phyloP scores from a whole-genome alignment of 768 basidiomycete genomes.

The Mycena venus region DNA sequence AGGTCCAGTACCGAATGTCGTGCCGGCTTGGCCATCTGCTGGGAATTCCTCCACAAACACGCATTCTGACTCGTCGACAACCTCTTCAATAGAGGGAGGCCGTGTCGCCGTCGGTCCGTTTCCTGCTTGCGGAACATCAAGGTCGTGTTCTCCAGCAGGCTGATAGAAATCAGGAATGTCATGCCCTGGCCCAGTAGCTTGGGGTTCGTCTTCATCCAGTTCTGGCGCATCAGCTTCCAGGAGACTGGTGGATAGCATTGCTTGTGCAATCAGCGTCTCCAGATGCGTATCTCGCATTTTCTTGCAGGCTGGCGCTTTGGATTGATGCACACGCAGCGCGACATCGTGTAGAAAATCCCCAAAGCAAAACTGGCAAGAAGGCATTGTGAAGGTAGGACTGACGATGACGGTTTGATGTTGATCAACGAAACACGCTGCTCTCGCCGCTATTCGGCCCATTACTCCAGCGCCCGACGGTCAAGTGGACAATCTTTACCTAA shows the following conservation, averaged over 20 bases:
- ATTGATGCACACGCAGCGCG: background rate
- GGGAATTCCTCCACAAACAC: background rate
- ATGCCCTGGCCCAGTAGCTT: too few species aligned
- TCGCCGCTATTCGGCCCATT: too few species aligned
- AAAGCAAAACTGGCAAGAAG: background rate
- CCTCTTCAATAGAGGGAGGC: background rate
- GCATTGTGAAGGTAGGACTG: background rate
- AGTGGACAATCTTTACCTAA: too few species aligned
- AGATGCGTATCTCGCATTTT: background rate
- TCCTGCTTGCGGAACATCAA: background rate
- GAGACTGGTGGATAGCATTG: background rate
- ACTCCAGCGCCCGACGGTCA: too few species aligned
- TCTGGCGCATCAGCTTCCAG: background rate
- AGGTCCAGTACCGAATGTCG: background rate
- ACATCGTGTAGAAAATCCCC: background rate
- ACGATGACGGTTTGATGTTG: too few species aligned
- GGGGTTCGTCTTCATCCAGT: too few species aligned
- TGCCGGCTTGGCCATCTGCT: background rate
- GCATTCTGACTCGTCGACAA: background rate
- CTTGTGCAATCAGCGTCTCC: background rate
- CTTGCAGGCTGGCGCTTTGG: background rate
- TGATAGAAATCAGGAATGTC: too few species aligned
- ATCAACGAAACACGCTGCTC: too few species aligned
- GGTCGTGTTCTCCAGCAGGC: too few species aligned
- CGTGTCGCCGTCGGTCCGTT: background rate